Conservation (phyloP, 2,329 filamentous ascomycete species). For the Aspergillus alliaceus region DNA sequence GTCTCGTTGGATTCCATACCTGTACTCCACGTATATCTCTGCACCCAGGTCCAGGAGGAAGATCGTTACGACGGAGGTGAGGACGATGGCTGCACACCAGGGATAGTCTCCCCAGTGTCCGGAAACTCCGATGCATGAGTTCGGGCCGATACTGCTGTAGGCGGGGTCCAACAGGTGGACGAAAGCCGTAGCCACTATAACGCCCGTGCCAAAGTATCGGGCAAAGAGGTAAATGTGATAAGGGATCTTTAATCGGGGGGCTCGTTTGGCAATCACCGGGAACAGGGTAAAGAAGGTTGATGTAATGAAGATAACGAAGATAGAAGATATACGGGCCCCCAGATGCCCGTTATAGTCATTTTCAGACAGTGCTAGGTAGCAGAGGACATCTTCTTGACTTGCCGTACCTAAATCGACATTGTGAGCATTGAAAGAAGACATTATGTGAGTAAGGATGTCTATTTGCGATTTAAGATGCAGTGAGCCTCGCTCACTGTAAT, state of each 20-base stretch:
- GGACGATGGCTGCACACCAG: conserved; percentile 55
- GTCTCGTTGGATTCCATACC: conserved; percentile 42
- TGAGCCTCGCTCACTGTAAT: neutral
- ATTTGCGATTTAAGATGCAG: neutral
- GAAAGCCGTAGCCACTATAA: conserved; percentile 50
- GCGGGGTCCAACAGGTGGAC: conserved; percentile 51
- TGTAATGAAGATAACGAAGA: conserved; percentile 48
- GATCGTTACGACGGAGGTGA: conserved; percentile 49
- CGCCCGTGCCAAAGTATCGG: conserved; percentile 49
- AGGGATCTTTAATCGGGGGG: conserved; percentile 39
- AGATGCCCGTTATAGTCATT: conserved; percentile 58
- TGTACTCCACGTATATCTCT: conserved; percentile 52
- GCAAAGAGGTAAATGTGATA: conserved; percentile 49
- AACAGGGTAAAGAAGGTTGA: conserved; percentile 47
- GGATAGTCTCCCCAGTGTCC: conserved; percentile 53
- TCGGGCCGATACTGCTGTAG: conserved; percentile 45
- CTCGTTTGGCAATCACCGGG: conserved; percentile 47
- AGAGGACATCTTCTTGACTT: conserved; percentile 49
- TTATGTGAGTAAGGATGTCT: conserved; percentile 1
- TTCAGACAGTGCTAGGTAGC: conserved; percentile 46
- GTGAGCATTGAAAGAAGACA: conserved; percentile 36
- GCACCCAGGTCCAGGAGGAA: conserved; percentile 54
- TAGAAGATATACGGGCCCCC: conserved; percentile 43
- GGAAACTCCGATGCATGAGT: conserved; percentile 56
- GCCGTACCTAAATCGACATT: conserved; percentile 47